Conservation (phyloP, 2,329 filamentous ascomycete species). For the Pseudogymnoascus sp. region DNA sequence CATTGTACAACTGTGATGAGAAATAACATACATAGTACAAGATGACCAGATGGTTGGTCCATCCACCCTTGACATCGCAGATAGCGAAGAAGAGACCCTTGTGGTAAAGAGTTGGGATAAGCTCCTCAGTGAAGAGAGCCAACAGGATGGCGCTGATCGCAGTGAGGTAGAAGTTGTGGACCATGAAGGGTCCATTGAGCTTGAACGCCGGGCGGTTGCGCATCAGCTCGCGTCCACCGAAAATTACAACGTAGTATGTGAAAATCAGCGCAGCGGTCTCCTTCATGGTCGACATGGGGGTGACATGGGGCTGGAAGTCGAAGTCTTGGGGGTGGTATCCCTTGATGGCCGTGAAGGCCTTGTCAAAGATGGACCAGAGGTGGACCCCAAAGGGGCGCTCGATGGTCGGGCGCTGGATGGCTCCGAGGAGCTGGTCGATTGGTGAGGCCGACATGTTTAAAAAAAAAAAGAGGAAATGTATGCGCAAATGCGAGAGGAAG, state of each 20-base stretch:
- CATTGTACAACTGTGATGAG: not conserved
- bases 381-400: constrained; percentile 87
- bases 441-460: constrained; percentile 11
- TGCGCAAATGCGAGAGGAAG: not conserved
- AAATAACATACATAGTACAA: constrained; percentile 79
- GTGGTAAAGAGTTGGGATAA: constrained; percentile 73
- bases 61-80: constrained; percentile 73
- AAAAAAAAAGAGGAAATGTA: not conserved
- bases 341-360: constrained; percentile 65
- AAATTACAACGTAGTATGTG: constrained; percentile 88
- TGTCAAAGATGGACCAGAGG: constrained; percentile 91
- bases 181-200: constrained; percentile 81
- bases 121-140: constrained; percentile 81
- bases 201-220: constrained; percentile 76
- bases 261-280: constrained; percentile 73
- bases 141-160: constrained; percentile 73
- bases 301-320: constrained; percentile 70
- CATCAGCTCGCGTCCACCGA: constrained; percentile 89
- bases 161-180: constrained; percentile 95
- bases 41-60: constrained; percentile 87
- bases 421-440: constrained; percentile 34
- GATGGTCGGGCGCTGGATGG: constrained; percentile 66
- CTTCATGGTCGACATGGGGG: constrained; percentile 83
- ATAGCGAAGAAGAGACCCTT: constrained; percentile 84
- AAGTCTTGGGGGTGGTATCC: constrained; percentile 86